Evolutionary conservation across 768 basidiomycete species (phyloP).

Genomic region (Tricholoma matsutake): DNA sequence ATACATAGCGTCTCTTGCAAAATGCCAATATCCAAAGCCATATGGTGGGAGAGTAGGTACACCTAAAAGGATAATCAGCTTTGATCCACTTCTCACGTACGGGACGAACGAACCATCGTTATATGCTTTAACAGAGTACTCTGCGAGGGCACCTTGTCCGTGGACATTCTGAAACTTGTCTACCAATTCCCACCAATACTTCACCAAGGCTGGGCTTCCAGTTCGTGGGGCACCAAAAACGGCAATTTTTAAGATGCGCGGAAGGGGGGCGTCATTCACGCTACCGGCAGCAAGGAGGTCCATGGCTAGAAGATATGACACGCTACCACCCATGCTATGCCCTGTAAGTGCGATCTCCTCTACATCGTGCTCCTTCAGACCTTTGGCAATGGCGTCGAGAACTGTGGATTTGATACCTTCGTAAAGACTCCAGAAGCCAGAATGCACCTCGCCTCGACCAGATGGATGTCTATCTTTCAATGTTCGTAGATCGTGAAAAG

Average conservation of each 20-base stretch:
- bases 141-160: constrained; percentile 36
- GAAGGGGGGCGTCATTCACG: constrained; percentile 12
- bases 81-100: neutral
- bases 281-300: constrained; percentile 38
- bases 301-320: constrained; percentile 49
- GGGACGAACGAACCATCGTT: constrained; percentile 41
- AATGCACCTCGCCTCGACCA: constrained; percentile 41
- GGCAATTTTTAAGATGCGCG: constrained; percentile 37
- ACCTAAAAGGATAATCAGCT: constrained; percentile 30
- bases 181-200: constrained; percentile 39
- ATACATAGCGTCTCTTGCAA: constrained; percentile 46
- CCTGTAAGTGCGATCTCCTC: constrained; percentile 49
- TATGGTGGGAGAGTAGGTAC: constrained; percentile 56
- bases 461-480: constrained; percentile 38
- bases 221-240: constrained; percentile 52
- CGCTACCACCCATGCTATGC: constrained; percentile 55
- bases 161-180: constrained; percentile 29
- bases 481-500: constrained; percentile 44
- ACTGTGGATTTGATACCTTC: constrained; percentile 35
- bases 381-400: constrained; percentile 36
- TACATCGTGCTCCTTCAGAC: constrained; percentile 32
- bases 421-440: constrained; percentile 55
- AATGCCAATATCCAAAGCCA: constrained; percentile 51
- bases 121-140: constrained; percentile 51
- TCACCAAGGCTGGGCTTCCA: constrained; percentile 41